Evolutionary conservation across 176 grass and related monocot genomes (phyloP).

Genomic region (Hordeum marinum): DNA sequence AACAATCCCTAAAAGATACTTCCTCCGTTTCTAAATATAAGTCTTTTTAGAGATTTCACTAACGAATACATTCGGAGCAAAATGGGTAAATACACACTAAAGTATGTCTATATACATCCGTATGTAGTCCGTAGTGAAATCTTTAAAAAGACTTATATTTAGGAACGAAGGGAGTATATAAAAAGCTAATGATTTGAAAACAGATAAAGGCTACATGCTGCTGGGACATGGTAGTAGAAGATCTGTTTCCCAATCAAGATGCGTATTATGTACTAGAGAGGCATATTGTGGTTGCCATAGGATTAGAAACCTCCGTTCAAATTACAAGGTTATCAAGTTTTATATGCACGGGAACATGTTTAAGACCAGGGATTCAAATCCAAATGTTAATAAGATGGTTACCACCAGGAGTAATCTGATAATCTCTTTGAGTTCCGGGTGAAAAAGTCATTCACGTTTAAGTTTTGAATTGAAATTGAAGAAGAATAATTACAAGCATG

Average conservation of each 20-base stretch:
- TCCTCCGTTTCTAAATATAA: no score
- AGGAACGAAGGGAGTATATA: no score
- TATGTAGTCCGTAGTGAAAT: no score
- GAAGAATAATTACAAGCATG: background rate
- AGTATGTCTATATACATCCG: no score
- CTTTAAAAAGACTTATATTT: no score
- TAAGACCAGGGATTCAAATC: background rate
- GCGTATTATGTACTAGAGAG: no score
- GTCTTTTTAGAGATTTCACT: no score
- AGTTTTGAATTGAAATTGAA: background rate
- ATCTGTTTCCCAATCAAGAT: background rate
- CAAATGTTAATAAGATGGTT: background rate
- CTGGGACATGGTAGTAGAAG: background rate
- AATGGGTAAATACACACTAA: no score
- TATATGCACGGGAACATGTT: background rate
- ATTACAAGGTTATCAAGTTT: background rate
- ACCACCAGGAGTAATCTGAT: background rate
- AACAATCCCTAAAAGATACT: background rate
- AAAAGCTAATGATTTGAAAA: background rate
- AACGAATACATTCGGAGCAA: no score
- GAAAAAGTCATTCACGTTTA: background rate
- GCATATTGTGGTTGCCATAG: background rate
- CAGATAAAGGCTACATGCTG: background rate
- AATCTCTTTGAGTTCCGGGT: background rate
- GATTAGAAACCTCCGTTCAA: background rate